Evolutionary conservation across 2,329 filamentous ascomycete genomes (phyloP).

Genomic region (Colletotrichum lini): DNA sequence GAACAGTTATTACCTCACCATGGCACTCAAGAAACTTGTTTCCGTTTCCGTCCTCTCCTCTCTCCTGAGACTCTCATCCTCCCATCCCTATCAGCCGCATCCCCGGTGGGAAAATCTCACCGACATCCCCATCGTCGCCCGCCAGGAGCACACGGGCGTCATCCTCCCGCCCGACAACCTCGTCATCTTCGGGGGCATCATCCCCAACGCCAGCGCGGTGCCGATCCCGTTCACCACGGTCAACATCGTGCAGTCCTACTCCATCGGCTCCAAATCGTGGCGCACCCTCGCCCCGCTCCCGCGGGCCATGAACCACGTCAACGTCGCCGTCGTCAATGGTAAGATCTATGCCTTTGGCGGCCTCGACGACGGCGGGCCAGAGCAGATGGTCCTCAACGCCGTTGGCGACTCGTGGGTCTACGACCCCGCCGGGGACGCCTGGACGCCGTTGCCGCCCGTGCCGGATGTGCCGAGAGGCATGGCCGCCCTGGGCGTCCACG

Average conservation of each 20-base stretch:
- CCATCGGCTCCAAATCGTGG: too few relatives aligned
- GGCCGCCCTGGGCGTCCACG: constrained; percentile 48
- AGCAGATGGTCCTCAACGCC: constrained; percentile 46
- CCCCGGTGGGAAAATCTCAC: constrained; percentile 45
- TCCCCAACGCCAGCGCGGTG: constrained; percentile 44
- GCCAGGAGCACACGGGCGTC: constrained; percentile 49
- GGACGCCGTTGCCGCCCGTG: constrained; percentile 48
- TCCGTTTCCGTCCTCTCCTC: neutral
- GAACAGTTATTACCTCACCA: too few relatives aligned
- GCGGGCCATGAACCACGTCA: constrained; percentile 48
- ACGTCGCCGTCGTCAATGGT: constrained; percentile 52
- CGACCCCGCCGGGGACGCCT: constrained; percentile 46
- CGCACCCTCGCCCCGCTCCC: too few relatives aligned
- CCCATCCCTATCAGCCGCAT: neutral
- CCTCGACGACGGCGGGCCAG: constrained; percentile 48
- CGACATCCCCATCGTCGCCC: constrained; percentile 45
- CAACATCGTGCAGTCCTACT: too few relatives aligned
- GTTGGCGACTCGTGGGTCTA: constrained; percentile 42
- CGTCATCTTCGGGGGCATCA: constrained; percentile 49
- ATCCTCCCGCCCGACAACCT: constrained; percentile 45
- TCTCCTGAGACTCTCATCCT: neutral
- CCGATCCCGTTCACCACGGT: constrained; percentile 49
- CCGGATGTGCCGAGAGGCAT: constrained; percentile 49
- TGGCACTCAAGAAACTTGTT: too few relatives aligned
- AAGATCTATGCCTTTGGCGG: constrained; percentile 59